Percentiles rank a stretch among this genome's conserved stretches.
Conservation (phyloP, 2,329 filamentous ascomycete species). For the Microdochium nivale region DNA sequence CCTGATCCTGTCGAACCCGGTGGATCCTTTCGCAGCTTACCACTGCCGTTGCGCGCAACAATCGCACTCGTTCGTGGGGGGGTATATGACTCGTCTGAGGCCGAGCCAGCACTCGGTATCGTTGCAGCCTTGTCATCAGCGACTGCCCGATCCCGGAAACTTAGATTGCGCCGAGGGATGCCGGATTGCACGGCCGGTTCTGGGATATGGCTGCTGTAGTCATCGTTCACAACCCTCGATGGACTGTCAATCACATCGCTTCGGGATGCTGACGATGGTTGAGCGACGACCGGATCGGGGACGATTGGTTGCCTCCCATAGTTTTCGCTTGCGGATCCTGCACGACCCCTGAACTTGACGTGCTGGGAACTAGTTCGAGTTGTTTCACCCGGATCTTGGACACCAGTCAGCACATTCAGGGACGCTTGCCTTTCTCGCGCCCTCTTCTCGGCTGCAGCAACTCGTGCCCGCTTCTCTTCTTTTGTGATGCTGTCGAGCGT, state of each 20-base stretch:
- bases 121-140: constrained; percentile 27
- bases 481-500: constrained; percentile 90
- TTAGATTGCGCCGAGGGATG: constrained; percentile 45
- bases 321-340: constrained; percentile 12
- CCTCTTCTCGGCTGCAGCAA: constrained; percentile 72
- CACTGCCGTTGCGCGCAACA: constrained; percentile 41
- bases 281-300: constrained; percentile 13
- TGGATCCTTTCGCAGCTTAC: constrained; percentile 50
- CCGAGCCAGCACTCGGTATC: constrained; percentile 13
- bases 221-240: constrained; percentile 15
- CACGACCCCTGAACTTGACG: constrained; percentile 21
- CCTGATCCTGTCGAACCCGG: constrained; percentile 39
- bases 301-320: constrained; percentile 11
- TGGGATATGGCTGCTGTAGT: constrained; percentile 14
- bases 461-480: constrained; percentile 82
- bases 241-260: background rate
- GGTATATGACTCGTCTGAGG: constrained; percentile 8
- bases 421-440: constrained; percentile 48
- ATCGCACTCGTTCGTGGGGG: constrained; percentile 14
- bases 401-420: constrained; percentile 23
- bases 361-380: constrained; percentile 11
- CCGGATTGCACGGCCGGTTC: constrained; percentile 16
- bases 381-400: constrained; percentile 15
- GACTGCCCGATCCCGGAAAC: constrained; percentile 50
- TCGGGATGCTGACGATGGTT: constrained; percentile 10